Evolutionary conservation across 306 rosid species (phyloP).

Genomic region (Pyrus betulifolia): DNA sequence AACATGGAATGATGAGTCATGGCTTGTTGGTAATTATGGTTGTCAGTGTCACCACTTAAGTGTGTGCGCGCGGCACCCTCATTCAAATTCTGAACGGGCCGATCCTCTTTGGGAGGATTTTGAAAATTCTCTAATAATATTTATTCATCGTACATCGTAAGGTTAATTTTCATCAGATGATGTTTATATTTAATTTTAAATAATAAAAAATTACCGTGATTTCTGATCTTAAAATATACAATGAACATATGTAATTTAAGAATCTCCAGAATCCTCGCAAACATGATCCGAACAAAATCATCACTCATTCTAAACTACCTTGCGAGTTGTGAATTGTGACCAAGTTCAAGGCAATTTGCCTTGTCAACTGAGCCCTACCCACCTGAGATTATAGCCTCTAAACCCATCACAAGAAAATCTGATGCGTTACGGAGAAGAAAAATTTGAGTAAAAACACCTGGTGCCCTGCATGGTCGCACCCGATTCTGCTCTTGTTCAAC

Average conservation of each 20-base stretch:
- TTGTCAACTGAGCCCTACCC: not conserved
- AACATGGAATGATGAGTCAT: not conserved
- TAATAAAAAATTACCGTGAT: no score
- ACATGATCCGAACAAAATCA: rapidly evolving
- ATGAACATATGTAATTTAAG: rapidly evolving
- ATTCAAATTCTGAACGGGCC: not conserved
- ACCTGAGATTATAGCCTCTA: not conserved
- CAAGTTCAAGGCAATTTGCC: not conserved
- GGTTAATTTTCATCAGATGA: rapidly evolving
- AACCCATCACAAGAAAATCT: not conserved
- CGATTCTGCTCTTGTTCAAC: no score
- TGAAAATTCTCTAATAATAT: rapidly evolving
- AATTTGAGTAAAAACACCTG: not conserved
- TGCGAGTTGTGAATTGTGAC: not conserved
- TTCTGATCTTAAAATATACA: no score
- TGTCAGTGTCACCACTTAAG: not conserved
- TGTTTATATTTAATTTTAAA: no score
- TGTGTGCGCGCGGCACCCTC: not conserved
- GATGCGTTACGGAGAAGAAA: not conserved
- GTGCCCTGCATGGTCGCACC: not conserved
- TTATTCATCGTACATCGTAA: rapidly evolving
- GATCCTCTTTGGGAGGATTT: no score
- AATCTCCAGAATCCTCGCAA: rapidly evolving
- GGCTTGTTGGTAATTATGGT: not conserved
- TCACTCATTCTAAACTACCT: no score